A percentile compares a stretch with the other conserved stretches of the same genome.
Conservation (phyloP, 106 monocot species). For the Phalaenopsis aphrodite region DNA sequence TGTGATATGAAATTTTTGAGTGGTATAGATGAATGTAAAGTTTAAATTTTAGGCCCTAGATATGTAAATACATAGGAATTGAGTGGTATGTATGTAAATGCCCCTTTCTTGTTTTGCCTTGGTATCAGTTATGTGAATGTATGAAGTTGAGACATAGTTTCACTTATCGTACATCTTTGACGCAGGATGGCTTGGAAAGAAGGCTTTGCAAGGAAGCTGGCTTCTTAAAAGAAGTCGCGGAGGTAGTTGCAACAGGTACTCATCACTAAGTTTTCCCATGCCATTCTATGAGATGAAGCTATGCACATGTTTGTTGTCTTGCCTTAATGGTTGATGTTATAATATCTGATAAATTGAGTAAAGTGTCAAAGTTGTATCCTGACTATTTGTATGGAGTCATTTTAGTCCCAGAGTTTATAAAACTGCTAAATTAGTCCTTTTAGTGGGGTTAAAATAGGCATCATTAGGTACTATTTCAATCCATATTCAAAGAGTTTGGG, state of each 20-base stretch:
- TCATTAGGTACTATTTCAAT: no score
- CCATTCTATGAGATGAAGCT: background rate
- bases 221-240: slow-evolving; percentile 78
- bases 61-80: no score
- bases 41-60: no score
- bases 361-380: no score
- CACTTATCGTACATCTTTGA: background rate
- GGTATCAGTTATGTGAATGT: slow-evolving; percentile 4
- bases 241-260: slow-evolving; percentile 71
- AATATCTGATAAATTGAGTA: background rate
- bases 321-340: background rate
- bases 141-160: background rate
- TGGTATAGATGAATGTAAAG: no score
- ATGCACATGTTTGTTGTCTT: background rate
- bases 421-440: no score
- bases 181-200: slow-evolving; percentile 91
- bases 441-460: no score
- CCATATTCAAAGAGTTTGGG: no score
- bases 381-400: no score
- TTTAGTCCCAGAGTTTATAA: no score
- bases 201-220: slow-evolving; percentile 94
- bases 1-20: no score
- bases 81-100: no score
- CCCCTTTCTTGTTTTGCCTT: background rate
- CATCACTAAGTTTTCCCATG: background rate